Evolutionary conservation across 768 basidiomycete genomes (phyloP).

Genomic region (Tylopilus sp.): DNA sequence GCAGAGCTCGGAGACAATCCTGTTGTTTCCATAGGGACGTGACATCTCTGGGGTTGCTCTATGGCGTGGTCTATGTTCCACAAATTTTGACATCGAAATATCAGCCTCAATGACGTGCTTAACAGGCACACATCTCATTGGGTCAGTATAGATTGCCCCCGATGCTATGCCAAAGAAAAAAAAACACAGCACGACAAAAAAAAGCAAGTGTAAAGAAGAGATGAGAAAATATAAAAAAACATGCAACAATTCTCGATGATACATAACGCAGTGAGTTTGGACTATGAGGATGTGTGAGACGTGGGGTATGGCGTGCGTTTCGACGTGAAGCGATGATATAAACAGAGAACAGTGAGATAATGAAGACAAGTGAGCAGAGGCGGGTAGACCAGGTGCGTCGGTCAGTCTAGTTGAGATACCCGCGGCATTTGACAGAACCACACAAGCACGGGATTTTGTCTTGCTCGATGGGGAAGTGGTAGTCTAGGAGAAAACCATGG

Average conservation of each 20-base stretch:
- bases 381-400: not conserved
- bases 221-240: not conserved
- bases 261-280: slow-evolving; percentile 29
- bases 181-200: not conserved
- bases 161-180: slow-evolving; percentile 7
- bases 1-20: too few species aligned
- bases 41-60: too few species aligned
- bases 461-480: slow-evolving; percentile 98
- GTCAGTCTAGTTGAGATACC: slow-evolving; percentile 82
- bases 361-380: not conserved
- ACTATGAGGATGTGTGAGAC: slow-evolving; percentile 10
- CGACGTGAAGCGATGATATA: slow-evolving; percentile 7
- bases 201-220: not conserved
- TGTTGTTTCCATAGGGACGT: too few species aligned
- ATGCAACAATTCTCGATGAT: slow-evolving; percentile 23
- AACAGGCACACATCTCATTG: too few species aligned
- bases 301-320: slow-evolving; percentile 23
- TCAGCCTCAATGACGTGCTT: too few species aligned
- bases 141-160: slow-evolving; percentile 19
- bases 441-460: slow-evolving; percentile 95
- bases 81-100: too few species aligned
- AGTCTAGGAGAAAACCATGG: slow-evolving; percentile 59
- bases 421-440: slow-evolving; percentile 87
- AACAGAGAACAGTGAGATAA: not conserved
- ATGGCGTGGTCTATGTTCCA: too few species aligned